Evolutionary conservation across 164 flowering plant species (phyloP).

Genomic region (Buxus sempervirens): DNA sequence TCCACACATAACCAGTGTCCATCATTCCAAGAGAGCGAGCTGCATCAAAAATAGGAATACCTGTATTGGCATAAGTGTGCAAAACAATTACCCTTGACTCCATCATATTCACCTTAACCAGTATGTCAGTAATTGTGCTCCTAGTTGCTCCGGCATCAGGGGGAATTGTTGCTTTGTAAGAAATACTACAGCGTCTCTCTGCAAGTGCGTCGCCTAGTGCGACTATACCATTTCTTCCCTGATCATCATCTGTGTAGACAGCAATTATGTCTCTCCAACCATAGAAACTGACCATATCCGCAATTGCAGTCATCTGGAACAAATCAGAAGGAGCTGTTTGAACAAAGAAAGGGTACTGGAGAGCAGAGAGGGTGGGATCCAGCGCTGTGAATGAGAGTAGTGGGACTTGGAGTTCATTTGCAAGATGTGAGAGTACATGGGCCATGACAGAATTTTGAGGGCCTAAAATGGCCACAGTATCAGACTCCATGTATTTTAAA

Average conservation of each 20-base stretch:
- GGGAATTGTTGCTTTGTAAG: conserved; percentile 47
- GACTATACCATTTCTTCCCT: conserved; percentile 43
- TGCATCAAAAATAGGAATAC: conserved; percentile 35
- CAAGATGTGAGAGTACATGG: conserved; percentile 57
- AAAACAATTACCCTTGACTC: conserved; percentile 52
- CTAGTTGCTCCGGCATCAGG: conserved; percentile 29
- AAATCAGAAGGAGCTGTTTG: conserved; percentile 64
- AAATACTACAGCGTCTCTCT: conserved; percentile 38
- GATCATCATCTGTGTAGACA: conserved; percentile 53
- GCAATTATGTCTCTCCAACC: conserved; percentile 52
- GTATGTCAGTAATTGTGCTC: conserved; percentile 18
- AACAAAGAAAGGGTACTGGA: conserved; percentile 61
- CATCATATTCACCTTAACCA: conserved; percentile 35
- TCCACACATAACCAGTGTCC: conserved; percentile 54
- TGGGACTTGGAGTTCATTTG: conserved; percentile 63
- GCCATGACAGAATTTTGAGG: conserved; percentile 61
- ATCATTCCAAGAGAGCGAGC: conserved; percentile 52
- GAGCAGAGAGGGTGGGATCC: conserved; percentile 56
- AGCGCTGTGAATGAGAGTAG: conserved; percentile 63
- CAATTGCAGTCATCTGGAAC: conserved; percentile 63
- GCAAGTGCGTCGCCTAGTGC: conserved; percentile 46
- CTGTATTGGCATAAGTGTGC: conserved; percentile 31
- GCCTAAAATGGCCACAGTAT: conserved; percentile 58
- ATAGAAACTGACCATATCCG: conserved; percentile 46
- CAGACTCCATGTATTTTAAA: conserved; percentile 53